Evolutionary conservation across 768 basidiomycete species (phyloP), one percentile per base, ranked within the genome.

Genomic region (Sarcodon sp.): DNA sequence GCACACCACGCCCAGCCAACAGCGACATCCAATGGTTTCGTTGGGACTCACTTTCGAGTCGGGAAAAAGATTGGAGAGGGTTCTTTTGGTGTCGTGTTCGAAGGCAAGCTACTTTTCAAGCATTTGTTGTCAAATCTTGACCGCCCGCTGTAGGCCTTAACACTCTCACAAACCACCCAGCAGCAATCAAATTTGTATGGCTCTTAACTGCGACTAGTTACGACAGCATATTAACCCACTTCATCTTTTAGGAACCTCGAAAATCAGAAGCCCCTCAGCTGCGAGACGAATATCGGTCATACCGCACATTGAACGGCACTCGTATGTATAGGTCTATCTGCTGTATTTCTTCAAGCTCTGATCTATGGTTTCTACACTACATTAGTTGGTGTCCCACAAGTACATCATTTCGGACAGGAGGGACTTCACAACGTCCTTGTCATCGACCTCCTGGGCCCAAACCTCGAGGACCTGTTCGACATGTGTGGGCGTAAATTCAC

Each of bases 41-140:
- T 88, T 50, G 86, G 86, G 38, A 79, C 72, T 58, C 79, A 87
- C 62, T 88, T 79, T 61, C 76, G 87, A 53, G 92, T 98, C 46
- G 94, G 94, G 45, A 92, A 94, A 76, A 97, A 97, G 80, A 94
- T 98, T 63, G 94, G 94, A 44, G 94, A 99, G 68, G 94, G 94
- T 45, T 88, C 85, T n/a, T 99, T 99, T 63, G 94, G 94, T 59
- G 94, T 98, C 55, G 85, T 98, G 53, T 90, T 96, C 66, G 83
- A 97, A 76, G 84, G 96, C 92, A 60, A 53, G 32, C 37, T 37
- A n/a, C 11, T 27, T 47, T 47, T 18, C 35, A 18, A 35, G 31
- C 5, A 16, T 21, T 50, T 32, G 3, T 44, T 16, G 27, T 33
- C 50, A 33, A 32, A 34, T 38, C 33, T 32, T 46, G 16, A 33